Evolutionary conservation across 345 rosid genomes (phyloP), one percentile per base, ranked within the genome.

Genomic region (Eucalyptus paniculata): DNA sequence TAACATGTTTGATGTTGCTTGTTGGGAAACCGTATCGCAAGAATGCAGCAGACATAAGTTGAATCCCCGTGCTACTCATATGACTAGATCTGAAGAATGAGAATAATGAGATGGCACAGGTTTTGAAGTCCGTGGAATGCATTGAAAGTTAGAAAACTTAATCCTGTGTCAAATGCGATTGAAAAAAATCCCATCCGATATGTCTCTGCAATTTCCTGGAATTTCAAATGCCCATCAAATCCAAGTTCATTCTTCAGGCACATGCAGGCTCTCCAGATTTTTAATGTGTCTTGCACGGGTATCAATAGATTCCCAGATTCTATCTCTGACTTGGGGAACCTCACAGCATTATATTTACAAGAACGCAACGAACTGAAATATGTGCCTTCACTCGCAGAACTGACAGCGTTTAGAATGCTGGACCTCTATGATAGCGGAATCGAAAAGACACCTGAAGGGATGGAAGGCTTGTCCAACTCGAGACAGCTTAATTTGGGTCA

Each of bases 61-160:
- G 37, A 30, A 65, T 7, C 5, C 10, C 19, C 0, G 16, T 30
- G 34, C 32, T 62, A 30, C 69, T 62, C 1, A 0, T 62, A 7
- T 28, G 0, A 13, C 34, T 30, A 62, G 69, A 62, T 62, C 17
- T 0, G 34, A 62, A 28, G 34, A 30, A 6, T 14, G 34, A 13
- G 69, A 65, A 65, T 30, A 30, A 65, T 15, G 19, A n/a, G 37
- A n/a, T 7, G 77, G 37, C 9, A 7, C 11, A 2, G 77, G 40
- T 40, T 4, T 17, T n/a, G 4, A 15, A 65, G 77, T 30, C 37
- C 17, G 21, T 65, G 37, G 37, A 65, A 65, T 65, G 77, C 18
- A 65, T 65, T 65, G 40, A 65, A 65, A 65, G 37, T 2, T 4
- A 65, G 40, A 6, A 65, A n/a, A 65, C 19, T 65, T 16, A 15